Evolutionary conservation across 2,329 filamentous ascomycete genomes (phyloP).

Genomic region (Polychaeton citri): DNA sequence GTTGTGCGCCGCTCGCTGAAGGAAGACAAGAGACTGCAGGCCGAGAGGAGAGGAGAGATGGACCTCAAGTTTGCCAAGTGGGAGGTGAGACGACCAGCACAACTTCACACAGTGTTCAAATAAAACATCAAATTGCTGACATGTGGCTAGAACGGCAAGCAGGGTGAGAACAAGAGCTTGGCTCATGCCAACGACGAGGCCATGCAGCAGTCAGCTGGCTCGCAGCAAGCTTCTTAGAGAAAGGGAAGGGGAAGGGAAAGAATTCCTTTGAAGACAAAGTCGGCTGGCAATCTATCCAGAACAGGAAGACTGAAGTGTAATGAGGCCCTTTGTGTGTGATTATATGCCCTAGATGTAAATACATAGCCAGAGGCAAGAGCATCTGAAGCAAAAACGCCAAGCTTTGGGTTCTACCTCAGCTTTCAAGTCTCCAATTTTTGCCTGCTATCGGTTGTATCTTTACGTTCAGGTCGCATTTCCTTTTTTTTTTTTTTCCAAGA

Average conservation of each 20-base stretch:
- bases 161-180: slow-evolving; percentile 70
- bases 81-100: slow-evolving; percentile 48
- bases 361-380: background rate
- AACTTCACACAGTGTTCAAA: background rate
- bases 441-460: too few species aligned
- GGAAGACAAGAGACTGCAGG: slow-evolving; percentile 76
- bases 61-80: slow-evolving; percentile 89
- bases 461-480: too few species aligned
- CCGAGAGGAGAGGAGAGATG: slow-evolving; percentile 80
- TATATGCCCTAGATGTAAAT: background rate
- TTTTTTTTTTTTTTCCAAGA: too few species aligned
- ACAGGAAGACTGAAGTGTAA: too few species aligned
- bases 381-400: slow-evolving; percentile 5
- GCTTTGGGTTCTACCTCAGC: slow-evolving; percentile 4
- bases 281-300: too few species aligned
- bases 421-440: too few species aligned
- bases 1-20: slow-evolving; percentile 94
- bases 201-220: slow-evolving; percentile 29
- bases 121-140: too few species aligned
- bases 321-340: background rate
- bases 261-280: too few species aligned
- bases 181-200: slow-evolving; percentile 40
- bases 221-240: slow-evolving; percentile 12
- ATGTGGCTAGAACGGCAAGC: slow-evolving; percentile 72
- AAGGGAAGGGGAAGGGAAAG: too few species aligned